A percentile compares a stretch with the other conserved stretches of the same genome.
These are phyloP conservation scores for Lichtheimia ramosa DNA, from an alignment of 371 early-diverging fungal species.

Conservation along the genomic window DNA sequence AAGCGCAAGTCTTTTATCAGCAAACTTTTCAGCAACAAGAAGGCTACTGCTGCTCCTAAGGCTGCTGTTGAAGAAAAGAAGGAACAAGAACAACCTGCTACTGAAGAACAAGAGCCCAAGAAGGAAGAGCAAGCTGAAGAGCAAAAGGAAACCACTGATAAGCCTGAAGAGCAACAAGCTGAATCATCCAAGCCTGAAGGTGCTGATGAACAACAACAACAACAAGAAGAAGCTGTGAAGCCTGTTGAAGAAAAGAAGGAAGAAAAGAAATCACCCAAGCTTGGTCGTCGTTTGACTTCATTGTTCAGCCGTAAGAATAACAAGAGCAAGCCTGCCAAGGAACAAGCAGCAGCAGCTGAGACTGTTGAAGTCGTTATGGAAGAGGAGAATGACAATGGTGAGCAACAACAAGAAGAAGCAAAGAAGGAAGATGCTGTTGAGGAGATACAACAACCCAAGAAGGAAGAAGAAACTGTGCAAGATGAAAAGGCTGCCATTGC, in stretches of 20 bases:
- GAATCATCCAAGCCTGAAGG: constrained; percentile 10
- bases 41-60: neutral
- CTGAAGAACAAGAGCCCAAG: neutral
- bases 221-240: constrained; percentile 11
- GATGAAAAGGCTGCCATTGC: constrained; percentile 7
- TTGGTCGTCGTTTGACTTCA: constrained; percentile 13
- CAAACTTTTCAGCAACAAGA: constrained; percentile 11
- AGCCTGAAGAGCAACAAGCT: neutral
- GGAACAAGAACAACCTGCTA: neutral
- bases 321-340: constrained; percentile 7
- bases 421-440: constrained; percentile 4
- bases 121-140: constrained; percentile 2
- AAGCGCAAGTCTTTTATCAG: constrained; percentile 14
- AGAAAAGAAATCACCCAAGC: constrained; percentile 2
- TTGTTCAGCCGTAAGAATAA: constrained; percentile 12
- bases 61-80: constrained; percentile 9
- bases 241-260: constrained; percentile 14
- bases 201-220: constrained; percentile 14
- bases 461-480: constrained; percentile 6
- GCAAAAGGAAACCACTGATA: neutral
- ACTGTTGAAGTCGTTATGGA: constrained; percentile 10
- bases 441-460: neutral
- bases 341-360: neutral
- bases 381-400: neutral
- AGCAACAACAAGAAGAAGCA: neutral